A percentile compares a stretch with the other conserved stretches of the same genome.
Evolutionary conservation across 2,329 filamentous ascomycete genomes (phyloP).

Genomic region (Aspergillus chevalieri): DNA sequence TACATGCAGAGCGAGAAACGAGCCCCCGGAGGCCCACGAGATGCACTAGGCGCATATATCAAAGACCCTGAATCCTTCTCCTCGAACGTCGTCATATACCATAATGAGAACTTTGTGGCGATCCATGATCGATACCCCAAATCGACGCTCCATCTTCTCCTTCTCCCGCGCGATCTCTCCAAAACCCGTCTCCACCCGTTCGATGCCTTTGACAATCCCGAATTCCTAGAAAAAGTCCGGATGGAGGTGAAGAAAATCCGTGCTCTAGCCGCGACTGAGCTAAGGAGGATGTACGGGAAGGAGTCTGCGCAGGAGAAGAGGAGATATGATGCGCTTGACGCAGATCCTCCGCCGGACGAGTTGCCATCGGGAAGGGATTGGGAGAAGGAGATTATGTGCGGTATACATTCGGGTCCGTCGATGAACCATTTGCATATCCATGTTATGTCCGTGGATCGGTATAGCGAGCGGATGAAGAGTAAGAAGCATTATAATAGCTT

Average conservation of each 20-base stretch:
- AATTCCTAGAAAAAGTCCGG: conserved; percentile 61
- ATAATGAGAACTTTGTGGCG: conserved; percentile 63
- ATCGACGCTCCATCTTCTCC: conserved; percentile 72
- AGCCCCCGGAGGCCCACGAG: conserved; percentile 44
- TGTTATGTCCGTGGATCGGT: conserved; percentile 73
- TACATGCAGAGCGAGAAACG: conserved; percentile 13
- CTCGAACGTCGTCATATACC: conserved; percentile 55
- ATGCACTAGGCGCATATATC: conserved; percentile 64
- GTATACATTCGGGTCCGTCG: conserved; percentile 79
- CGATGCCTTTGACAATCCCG: conserved; percentile 63
- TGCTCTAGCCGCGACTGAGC: conserved; percentile 64
- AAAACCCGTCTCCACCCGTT: conserved; percentile 66
- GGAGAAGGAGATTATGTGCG: conserved; percentile 65
- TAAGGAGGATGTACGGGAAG: conserved; percentile 62
- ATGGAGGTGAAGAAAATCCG: conserved; percentile 57
- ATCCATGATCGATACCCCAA: conserved; percentile 86
- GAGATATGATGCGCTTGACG: conserved; percentile 60
- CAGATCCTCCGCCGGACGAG: conserved; percentile 40
- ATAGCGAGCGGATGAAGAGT: conserved; percentile 65
- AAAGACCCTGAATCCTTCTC: conserved; percentile 56
- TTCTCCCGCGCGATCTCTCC: conserved; percentile 66
- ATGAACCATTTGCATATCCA: conserved; percentile 94
- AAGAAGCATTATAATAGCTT: conserved; percentile 92
- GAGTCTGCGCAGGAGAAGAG: conserved; percentile 58
- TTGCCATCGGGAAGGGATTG: conserved; percentile 74